Evolutionary conservation across 1,284 basidiomycete species (phyloP).

Genomic region (Malassezia caprae): DNA sequence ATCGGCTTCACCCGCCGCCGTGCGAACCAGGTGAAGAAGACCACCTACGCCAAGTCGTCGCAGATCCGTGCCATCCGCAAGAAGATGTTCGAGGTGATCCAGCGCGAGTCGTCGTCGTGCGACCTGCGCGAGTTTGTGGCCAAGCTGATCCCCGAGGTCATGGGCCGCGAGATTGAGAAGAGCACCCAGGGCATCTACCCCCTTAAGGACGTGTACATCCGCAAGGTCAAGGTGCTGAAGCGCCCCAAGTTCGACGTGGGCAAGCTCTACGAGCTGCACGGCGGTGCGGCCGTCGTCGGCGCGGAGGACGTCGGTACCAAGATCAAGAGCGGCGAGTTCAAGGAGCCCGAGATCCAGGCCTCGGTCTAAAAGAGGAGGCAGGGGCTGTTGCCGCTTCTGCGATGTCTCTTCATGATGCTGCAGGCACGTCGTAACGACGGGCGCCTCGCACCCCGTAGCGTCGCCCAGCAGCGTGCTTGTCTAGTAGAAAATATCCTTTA

Average conservation of each 20-base stretch:
- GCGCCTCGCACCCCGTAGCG: background rate
- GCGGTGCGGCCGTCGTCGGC: slow-evolving; percentile 54
- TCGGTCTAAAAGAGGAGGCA: slow-evolving; percentile 51
- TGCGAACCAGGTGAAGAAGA: slow-evolving; percentile 94
- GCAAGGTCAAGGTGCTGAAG: slow-evolving; percentile 86
- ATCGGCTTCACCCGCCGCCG: slow-evolving; percentile 98
- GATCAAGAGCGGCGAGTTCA: slow-evolving; percentile 72
- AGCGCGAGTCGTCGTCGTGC: slow-evolving; percentile 83
- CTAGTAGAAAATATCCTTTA: background rate
- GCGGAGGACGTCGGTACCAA: slow-evolving; percentile 74
- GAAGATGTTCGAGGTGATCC: slow-evolving; percentile 99
- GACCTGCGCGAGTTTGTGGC: slow-evolving; percentile 89
- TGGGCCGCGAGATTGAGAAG: slow-evolving; percentile 99
- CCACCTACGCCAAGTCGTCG: slow-evolving; percentile 89
- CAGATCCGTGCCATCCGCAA: slow-evolving; percentile 96
- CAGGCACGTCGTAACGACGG: slow-evolving; percentile 1
- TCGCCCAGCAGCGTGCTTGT: slow-evolving; percentile 2
- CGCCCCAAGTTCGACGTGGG: slow-evolving; percentile 90
- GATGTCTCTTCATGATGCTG: slow-evolving; percentile 9
- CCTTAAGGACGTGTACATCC: slow-evolving; percentile 78
- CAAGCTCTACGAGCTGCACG: slow-evolving; percentile 91
- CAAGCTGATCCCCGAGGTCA: slow-evolving; percentile 98
- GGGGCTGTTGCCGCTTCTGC: background rate
- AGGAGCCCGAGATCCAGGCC: slow-evolving; percentile 77
- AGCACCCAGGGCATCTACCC: slow-evolving; percentile 91